A percentile compares a stretch with the other conserved stretches of the same genome.
Conservation (phyloP, 345 rosid species). For the Salix exigua region DNA sequence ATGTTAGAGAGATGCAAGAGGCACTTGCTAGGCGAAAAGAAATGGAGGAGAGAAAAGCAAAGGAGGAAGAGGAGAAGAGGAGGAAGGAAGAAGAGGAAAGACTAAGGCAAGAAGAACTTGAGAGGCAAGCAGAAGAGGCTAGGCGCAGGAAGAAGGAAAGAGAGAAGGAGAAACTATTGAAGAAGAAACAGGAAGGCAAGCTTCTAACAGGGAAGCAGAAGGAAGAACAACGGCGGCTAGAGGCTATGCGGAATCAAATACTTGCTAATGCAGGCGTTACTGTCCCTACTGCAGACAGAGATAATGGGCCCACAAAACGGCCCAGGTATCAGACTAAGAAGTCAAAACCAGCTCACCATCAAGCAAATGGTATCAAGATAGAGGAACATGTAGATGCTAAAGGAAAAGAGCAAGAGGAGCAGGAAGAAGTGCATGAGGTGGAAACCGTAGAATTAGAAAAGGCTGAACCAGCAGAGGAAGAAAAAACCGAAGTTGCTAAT, state of each 20-base stretch:
- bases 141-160: slow-evolving; percentile 77
- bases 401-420: slow-evolving; percentile 40
- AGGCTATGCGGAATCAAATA: slow-evolving; percentile 82
- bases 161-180: slow-evolving; percentile 79
- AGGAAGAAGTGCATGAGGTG: slow-evolving; percentile 33
- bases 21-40: slow-evolving; percentile 76
- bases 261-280: slow-evolving; percentile 48
- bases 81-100: slow-evolving; percentile 94
- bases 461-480: slow-evolving; percentile 49
- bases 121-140: slow-evolving; percentile 92
- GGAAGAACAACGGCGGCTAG: slow-evolving; percentile 75
- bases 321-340: slow-evolving; percentile 80
- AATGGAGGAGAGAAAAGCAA: slow-evolving; percentile 68
- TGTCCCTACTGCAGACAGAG: slow-evolving; percentile 46
- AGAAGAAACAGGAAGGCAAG: slow-evolving; percentile 88
- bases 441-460: slow-evolving; percentile 43
- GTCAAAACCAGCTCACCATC: slow-evolving; percentile 55
- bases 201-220: slow-evolving; percentile 87
- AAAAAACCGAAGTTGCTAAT: slow-evolving; percentile 42
- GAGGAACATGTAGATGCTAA: slow-evolving; percentile 43
- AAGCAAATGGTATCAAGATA: slow-evolving; percentile 49
- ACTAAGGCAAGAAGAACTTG: slow-evolving; percentile 72
- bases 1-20: slow-evolving; percentile 97
- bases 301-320: slow-evolving; percentile 54
- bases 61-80: slow-evolving; percentile 82